phyloP scores from a whole-genome alignment of 257 asterid species.

The Echium plantagineum region DNA sequence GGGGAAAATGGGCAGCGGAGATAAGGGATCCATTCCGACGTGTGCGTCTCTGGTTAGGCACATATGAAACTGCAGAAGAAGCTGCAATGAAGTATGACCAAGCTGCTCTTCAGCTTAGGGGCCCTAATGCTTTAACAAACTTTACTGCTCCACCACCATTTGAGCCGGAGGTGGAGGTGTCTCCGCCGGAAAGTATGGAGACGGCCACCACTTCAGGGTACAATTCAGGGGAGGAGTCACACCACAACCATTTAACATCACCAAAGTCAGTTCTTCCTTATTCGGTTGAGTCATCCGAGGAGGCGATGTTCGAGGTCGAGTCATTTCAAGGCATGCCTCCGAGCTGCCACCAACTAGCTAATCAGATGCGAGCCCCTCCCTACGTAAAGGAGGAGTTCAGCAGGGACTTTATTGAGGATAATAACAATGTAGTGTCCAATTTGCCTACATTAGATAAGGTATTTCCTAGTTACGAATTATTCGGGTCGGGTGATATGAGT shows the following conservation, averaged over 20 bases:
- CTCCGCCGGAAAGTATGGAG: no score
- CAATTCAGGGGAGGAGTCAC: conserved; percentile 70
- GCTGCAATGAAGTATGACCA: conserved; percentile 98
- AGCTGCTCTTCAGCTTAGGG: conserved; percentile 93
- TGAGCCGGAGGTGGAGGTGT: no score
- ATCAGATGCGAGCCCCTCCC: no score
- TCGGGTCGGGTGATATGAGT: conserved; percentile 37
- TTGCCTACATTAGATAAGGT: conserved; percentile 21
- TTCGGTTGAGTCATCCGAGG: conserved; percentile 24
- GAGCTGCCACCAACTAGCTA: neutral
- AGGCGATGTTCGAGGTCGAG: conserved; percentile 40
- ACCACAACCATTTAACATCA: conserved; percentile 32
- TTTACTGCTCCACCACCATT: conserved; percentile 14
- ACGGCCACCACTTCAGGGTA: conserved; percentile 31
- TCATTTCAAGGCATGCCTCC: conserved; percentile 17
- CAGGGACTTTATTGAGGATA: conserved; percentile 8
- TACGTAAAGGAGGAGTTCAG: conserved; percentile 11
- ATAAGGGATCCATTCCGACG: conserved; percentile 79
- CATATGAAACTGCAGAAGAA: conserved; percentile 91
- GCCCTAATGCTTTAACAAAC: conserved; percentile 88
- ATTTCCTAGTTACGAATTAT: conserved; percentile 31
- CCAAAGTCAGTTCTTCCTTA: conserved; percentile 72
- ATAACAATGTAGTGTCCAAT: conserved; percentile 14
- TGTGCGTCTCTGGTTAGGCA: conserved; percentile 84
- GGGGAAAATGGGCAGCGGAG: conserved; percentile 99